Base-by-base conservation (phyloP, 495 filamentous ascomycete species). In the Penicillium coprophilum region DNA sequence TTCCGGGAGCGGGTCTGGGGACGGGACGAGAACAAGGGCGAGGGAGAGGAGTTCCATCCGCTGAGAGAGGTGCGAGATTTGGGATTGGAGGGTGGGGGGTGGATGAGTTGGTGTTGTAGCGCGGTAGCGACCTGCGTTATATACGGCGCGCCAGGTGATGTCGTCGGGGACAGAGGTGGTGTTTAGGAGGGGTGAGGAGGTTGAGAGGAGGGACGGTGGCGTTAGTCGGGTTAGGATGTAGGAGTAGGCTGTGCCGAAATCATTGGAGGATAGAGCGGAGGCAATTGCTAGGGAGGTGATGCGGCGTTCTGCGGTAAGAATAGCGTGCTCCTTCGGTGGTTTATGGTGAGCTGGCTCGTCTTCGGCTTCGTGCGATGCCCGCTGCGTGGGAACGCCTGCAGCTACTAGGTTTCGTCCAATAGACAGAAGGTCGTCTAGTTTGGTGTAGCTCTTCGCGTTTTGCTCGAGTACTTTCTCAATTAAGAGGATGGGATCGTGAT, bases 221-320 rank as follows among this genome's bases (percentile, higher is more conserved):
- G 78, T 74, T 19, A 85, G 75, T 2, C 82, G 78, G 27, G 77
- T 96, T 56, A 95, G 83, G 32, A 96, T 88, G 72, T 94, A 96
- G 12, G 91, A 96, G 72, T 97, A 97, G 21, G 95, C 95, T 1
- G 95, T 97, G 59, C 96, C 93, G 60, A 97, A 97, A 65, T 98
- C 94, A 62, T 94, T 84, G 67, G 92, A 90, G 6, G 78, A 74
- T 1, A 97, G 82, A 28, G 93, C 91, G 6, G 92, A 87, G 61
- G 93, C 87, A 41, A 97, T 87, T 62, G 93, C 92, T 83, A 96
- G 90, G 49, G 87, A 87, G 30, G 85, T 88, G 49, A 98, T 86
- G 48, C 91, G 84, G 28, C 83, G 81, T 65, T 89, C 84, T 8
- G 73, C 72, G 17, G 68, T 72, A 60, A 71, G 53, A n/a, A 67